These are phyloP conservation scores for Citrullus amarus DNA, from an alignment of 306 rosid species.

Conservation along the genomic window DNA sequence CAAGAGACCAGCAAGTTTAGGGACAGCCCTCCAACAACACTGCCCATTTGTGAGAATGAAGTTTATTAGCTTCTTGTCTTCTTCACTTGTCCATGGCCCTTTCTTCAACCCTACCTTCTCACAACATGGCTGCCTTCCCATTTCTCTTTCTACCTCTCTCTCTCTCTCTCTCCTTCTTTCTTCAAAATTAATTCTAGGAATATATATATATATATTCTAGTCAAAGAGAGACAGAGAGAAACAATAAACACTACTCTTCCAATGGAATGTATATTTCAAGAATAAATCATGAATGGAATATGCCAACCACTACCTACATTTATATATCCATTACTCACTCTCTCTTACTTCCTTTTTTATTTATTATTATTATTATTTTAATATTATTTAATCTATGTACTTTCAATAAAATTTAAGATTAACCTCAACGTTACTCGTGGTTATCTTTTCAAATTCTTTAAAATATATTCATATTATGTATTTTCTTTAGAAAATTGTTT, in stretches of 20 bases:
- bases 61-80: slow-evolving; percentile 79
- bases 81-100: slow-evolving; percentile 54
- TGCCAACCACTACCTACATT: background rate
- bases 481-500: too few species aligned
- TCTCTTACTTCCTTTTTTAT: background rate
- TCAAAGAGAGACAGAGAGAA: background rate
- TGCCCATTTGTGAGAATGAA: slow-evolving; percentile 88
- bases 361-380: too few species aligned
- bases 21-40: slow-evolving; percentile 97
- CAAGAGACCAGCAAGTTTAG: slow-evolving; percentile 48
- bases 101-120: slow-evolving; percentile 92
- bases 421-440: too few species aligned
- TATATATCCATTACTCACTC: background rate
- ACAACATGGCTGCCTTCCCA: slow-evolving; percentile 99
- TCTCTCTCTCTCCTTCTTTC: too few species aligned
- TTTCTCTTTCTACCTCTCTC: background rate
- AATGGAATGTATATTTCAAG: background rate
- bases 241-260: too few species aligned
- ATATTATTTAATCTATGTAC: too few species aligned
- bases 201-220: background rate
- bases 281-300: background rate
- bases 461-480: too few species aligned
- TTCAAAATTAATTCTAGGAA: too few species aligned
- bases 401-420: too few species aligned
- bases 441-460: too few species aligned